Base-by-base conservation (phyloP, 805 yeast species). In the Huiozyma sinensis region DNA sequence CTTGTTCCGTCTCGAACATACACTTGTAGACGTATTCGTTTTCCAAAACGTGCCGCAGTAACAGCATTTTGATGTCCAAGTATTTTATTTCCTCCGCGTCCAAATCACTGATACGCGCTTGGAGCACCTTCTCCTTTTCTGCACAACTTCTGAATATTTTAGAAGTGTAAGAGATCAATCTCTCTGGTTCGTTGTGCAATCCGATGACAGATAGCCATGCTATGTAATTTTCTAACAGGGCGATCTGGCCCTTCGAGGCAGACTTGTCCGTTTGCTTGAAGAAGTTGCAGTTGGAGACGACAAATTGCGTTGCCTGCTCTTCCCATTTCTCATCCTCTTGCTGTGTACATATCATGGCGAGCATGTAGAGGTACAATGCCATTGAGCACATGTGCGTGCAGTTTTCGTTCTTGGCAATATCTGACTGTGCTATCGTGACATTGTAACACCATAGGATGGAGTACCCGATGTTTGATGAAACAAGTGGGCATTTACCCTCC, bases 161-260 rank as follows among this genome's bases (percentile, higher is more conserved):
- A 6, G 44, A 34, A 1, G 54, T 41, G 17, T 53, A 47, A n/a
- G 48, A 47, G 7, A 59, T 43, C 10, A 58, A 37, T 13, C 47
- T 46, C 6, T 45, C 41, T 4, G 55, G 48, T 2, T 51, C 52
- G 33, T 47, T 50, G 39, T 44, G 42, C 2, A 33, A 30, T 6
- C 44, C 63, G 40, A 79, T 64, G 4, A 71, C 60, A 31, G 63
- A 68, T 36, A 79, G 54, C 56, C 79, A 75, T 28, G 75, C 61
- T 53, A 80, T 85, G 46, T 79, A 64, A 27, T 73, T 71, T 44
- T 81, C 83, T 47, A 83, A 58, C 29, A 84, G 60, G 32, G 75
- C 61, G n/a, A 76, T 64, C 60, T 83, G 92, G 56, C 81, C 89
- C 29, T 73, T 69, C 34, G 76, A 64, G 42, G 79, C 66, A 1